A percentile compares a stretch with the other conserved stretches of the same genome.
Conservation (phyloP, 139 green algal genomes). For the Coelastrella sp. region DNA sequence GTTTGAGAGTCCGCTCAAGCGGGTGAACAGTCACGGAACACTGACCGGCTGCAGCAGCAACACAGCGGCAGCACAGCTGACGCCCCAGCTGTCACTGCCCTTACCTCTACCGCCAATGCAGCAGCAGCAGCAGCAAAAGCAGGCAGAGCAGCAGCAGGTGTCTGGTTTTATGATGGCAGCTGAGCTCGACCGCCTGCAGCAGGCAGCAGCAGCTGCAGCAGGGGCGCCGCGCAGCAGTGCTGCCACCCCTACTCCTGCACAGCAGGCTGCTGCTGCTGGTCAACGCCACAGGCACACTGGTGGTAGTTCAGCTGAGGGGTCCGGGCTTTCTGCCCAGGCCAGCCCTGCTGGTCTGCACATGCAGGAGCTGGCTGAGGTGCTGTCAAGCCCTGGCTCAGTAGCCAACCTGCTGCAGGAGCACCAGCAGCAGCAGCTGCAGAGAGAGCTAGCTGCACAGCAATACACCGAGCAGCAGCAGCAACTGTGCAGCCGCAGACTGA, state of each 20-base stretch:
- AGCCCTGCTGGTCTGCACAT: conserved; percentile 26
- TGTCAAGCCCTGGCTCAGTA: background rate
- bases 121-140: conserved; percentile 12
- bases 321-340: background rate
- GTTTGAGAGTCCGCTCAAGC: conserved; percentile 45
- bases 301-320: background rate
- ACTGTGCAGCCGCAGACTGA: background rate
- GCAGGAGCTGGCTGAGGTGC: conserved; percentile 37
- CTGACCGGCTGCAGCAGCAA: conserved; percentile 10
- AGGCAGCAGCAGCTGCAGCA: conserved; percentile 26
- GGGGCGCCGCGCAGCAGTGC: conserved; percentile 7
- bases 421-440: conserved; percentile 10
- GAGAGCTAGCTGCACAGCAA: background rate
- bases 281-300: background rate
- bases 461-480: conserved; percentile 23
- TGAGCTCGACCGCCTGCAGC: conserved; percentile 14
- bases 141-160: conserved; percentile 1
- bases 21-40: conserved; percentile 39
- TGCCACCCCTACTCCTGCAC: background rate
- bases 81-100: conserved; percentile 1
- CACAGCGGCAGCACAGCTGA: background rate
- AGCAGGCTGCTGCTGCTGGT: background rate
- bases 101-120: background rate
- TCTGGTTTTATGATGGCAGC: conserved; percentile 7
- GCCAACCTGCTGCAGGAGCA: conserved; percentile 24